Percentiles rank a stretch among this genome's conserved stretches.
Evolutionary conservation across 495 filamentous ascomycete genomes (phyloP).

Genomic region (Aspergillus sclerotioniger): DNA sequence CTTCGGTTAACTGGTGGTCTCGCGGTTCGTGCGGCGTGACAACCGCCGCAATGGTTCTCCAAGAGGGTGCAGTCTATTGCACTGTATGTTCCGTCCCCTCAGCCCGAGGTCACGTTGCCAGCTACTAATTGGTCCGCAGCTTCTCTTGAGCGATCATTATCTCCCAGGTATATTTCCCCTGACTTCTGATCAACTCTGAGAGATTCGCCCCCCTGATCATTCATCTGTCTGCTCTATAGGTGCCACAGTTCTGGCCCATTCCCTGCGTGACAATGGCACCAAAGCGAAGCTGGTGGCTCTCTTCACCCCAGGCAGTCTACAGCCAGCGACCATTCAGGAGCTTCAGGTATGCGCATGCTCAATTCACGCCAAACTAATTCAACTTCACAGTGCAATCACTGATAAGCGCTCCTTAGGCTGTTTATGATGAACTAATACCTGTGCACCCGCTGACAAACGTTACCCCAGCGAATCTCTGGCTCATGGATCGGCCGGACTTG

Average conservation of each 20-base stretch:
- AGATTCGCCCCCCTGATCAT: slow-evolving; percentile 10
- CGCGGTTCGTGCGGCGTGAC: slow-evolving; percentile 6
- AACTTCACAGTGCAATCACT: slow-evolving; percentile 16
- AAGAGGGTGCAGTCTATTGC: slow-evolving; percentile 52
- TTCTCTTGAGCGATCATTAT: slow-evolving; percentile 86
- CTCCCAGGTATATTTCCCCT: slow-evolving; percentile 65
- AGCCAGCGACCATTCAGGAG: slow-evolving; percentile 67
- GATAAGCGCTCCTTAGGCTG: slow-evolving; percentile 48
- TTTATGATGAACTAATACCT: slow-evolving; percentile 88
- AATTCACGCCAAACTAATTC: background rate
- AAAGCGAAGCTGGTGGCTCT: slow-evolving; percentile 82
- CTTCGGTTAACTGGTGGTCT: background rate
- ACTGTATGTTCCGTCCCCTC: slow-evolving; percentile 42
- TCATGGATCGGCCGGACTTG: slow-evolving; percentile 90
- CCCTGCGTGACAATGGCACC: slow-evolving; percentile 86
- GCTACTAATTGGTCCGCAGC: slow-evolving; percentile 50
- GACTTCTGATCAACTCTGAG: slow-evolving; percentile 4
- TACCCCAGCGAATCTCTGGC: slow-evolving; percentile 75
- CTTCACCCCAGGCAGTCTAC: slow-evolving; percentile 74
- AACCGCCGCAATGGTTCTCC: slow-evolving; percentile 31
- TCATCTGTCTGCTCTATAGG: slow-evolving; percentile 51
- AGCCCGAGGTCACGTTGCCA: slow-evolving; percentile 5
- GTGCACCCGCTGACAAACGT: slow-evolving; percentile 74
- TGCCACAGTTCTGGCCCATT: slow-evolving; percentile 91
- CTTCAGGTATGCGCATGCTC: slow-evolving; percentile 58